Evolutionary conservation across 495 filamentous ascomycete genomes (phyloP), one percentile per base, ranked within the genome.

Genomic region (Trichoderma gamsii): DNA sequence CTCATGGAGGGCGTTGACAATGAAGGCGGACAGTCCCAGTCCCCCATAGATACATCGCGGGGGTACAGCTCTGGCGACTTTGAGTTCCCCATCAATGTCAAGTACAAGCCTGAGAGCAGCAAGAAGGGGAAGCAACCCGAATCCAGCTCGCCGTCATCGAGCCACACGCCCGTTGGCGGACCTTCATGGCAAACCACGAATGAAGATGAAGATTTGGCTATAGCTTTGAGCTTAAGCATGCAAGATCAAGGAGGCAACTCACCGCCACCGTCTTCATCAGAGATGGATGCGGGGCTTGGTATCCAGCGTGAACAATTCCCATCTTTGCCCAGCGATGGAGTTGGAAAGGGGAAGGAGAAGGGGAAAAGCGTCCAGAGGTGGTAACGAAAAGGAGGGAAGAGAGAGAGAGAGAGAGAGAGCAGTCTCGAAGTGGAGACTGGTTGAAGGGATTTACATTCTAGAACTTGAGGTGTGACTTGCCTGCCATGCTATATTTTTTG

Each of bases 141-240:
- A 16, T 78, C 79, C 0, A 75, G 72, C 43, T 80, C 76, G 1
- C 78, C 77, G 4, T 61, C 56, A 11, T 71, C 71, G 29, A 70
- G 70, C 41, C 71, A 64, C 16, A 49, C 52, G 41, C 70, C 72
- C 27, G 65, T 72, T 25, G 67, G 69, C 46, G 59, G 71, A 67
- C 68, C 73, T 66, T 44, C 68, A n/a, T 46, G 67, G 64, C 25
- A 41, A 52, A 70, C 44, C 16, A 68, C 66, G 69, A 75, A 49
- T 76, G 80, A 68, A 25, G 83, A 92, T 71, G 86, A 89, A 59
- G 94, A 97, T 76, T 75, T 97, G 51, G 90, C 96, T 56, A 87
- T 92, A 69, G 95, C 95, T 3, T 78, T 97, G 68, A 87, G 89
- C 75, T 77, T 97, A 41, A 97, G 95, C 75, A 77, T 97, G 61